phyloP scores from a whole-genome alignment of 148 eudicot species.

The Camellia lanceoleosa region DNA sequence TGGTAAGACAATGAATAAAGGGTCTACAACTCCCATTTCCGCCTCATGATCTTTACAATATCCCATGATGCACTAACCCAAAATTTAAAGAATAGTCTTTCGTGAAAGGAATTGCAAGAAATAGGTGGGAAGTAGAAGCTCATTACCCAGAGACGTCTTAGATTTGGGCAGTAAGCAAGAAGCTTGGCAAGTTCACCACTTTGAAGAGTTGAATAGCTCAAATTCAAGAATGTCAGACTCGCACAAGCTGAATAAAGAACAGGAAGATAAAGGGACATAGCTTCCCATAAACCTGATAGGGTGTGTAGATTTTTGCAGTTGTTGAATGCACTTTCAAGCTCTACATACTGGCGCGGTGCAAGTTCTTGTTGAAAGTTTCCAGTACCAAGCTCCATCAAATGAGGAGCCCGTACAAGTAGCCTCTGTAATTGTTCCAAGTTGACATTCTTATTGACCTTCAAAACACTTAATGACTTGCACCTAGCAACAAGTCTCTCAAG shows the following conservation, averaged over 20 bases:
- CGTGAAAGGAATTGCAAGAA: background rate
- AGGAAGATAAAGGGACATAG: conserved; percentile 45
- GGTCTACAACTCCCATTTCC: background rate
- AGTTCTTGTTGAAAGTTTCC: conserved; percentile 73
- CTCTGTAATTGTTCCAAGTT: conserved; percentile 56
- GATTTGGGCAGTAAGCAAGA: conserved; percentile 59
- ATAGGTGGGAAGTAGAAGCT: background rate
- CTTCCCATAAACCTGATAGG: conserved; percentile 70
- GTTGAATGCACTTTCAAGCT: conserved; percentile 45
- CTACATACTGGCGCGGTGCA: conserved; percentile 32
- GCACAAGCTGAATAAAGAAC: conserved; percentile 57
- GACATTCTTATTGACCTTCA: conserved; percentile 61
- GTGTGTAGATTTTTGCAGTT: conserved; percentile 46
- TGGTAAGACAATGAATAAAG: background rate
- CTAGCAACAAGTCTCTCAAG: conserved; percentile 61
- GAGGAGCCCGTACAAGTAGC: conserved; percentile 59
- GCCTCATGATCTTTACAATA: background rate
- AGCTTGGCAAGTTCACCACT: conserved; percentile 58
- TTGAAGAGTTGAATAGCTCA: conserved; percentile 53
- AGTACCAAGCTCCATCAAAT: conserved; percentile 62
- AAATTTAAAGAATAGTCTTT: background rate
- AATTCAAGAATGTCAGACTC: conserved; percentile 59
- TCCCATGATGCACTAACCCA: background rate
- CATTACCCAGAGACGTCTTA: conserved; percentile 80
- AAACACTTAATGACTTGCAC: conserved; percentile 57